Evolutionary conservation across 495 filamentous ascomycete genomes (phyloP).

Genomic region (Filosporella fistucella): DNA sequence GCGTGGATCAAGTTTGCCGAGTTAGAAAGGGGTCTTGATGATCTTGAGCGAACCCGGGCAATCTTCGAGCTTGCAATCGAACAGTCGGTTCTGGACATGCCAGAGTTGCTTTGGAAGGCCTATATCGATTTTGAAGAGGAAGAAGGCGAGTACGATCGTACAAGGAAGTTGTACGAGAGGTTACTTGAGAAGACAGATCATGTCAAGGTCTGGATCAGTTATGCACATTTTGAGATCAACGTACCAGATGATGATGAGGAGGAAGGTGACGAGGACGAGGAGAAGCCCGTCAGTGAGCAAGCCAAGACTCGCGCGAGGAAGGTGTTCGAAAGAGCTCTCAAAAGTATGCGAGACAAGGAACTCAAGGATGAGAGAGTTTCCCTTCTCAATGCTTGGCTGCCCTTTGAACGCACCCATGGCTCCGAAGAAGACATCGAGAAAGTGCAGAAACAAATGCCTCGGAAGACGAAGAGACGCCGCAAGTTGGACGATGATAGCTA

Average conservation of each 20-base stretch:
- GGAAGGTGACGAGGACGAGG: slow-evolving; percentile 54
- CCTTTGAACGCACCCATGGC: slow-evolving; percentile 85
- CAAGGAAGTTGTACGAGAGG: slow-evolving; percentile 83
- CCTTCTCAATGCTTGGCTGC: slow-evolving; percentile 84
- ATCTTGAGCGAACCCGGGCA: slow-evolving; percentile 78
- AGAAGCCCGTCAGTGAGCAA: slow-evolving; percentile 70
- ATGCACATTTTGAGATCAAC: slow-evolving; percentile 95
- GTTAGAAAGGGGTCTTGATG: slow-evolving; percentile 84
- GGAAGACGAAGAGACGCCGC: slow-evolving; percentile 88
- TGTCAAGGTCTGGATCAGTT: slow-evolving; percentile 98
- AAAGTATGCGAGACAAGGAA: slow-evolving; percentile 85
- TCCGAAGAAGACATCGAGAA: slow-evolving; percentile 71
- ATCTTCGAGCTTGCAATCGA: slow-evolving; percentile 90
- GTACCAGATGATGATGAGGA: slow-evolving; percentile 65
- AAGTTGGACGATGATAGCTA: slow-evolving; percentile 91
- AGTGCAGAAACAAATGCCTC: slow-evolving; percentile 86
- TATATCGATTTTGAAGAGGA: slow-evolving; percentile 99
- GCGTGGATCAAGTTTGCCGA: slow-evolving; percentile 96
- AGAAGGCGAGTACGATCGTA: slow-evolving; percentile 79
- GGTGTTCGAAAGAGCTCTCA: slow-evolving; percentile 83
- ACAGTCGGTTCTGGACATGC: slow-evolving; percentile 90
- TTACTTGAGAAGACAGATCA: slow-evolving; percentile 90
- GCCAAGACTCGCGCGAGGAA: slow-evolving; percentile 77
- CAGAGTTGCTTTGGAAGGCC: slow-evolving; percentile 91
- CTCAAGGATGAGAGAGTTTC: slow-evolving; percentile 91